Base-by-base conservation (phyloP, 2,329 filamentous ascomycete species). In the Leptographium galeiforme region DNA sequence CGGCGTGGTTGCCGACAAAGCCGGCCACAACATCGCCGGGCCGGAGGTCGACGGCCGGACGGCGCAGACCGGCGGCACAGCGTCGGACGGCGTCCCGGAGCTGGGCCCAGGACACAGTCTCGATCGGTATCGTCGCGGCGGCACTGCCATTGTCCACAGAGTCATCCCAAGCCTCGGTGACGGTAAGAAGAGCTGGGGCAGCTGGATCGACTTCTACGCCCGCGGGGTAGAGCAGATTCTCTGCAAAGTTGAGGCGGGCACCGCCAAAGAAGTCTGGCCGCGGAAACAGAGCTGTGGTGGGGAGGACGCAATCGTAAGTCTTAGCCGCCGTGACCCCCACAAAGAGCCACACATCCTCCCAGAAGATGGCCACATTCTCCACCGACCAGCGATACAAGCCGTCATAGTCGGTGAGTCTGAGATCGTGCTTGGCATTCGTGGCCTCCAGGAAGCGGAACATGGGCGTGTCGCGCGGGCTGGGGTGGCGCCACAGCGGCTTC, bases 361-460 rank as follows among this genome's bases (percentile, higher is more conserved):
- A 97, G 66, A 96, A 95, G 1, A 76, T 71, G 30, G 81, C 76
- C 8, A 89, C 76, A 60, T 91, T 75, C 8, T 84, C 78, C 58
- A 93, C 77, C 59, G 89, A 95, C 91, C 91, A 97, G 64, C 78
- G 71, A 70, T 91, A 86, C 10, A 97, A 76, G n/a, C 80, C 80
- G 19, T 82, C 70, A 63, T 95, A 95, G 57, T 74, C 79, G 18
- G 73, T 65, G 48, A 93, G 72, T 25, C 72, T 64, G 53, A 89
- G 67, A 12, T 71, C 68, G 63, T 90, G 78, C 61, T 84, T 85
- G 57, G 77, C 64, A 67, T 85, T 88, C 58, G 94, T 74, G 51
- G 73, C 72, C 60, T 82, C 72, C 59, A 89, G 76, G 66, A 93
- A 94, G 50, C 73, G 73, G 71, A 78, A 82, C 74, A 91, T 87